A percentile compares a stretch with the other conserved stretches of the same genome.
Evolutionary conservation across 371 early-diverging fungal species (phyloP).

Genomic region (Massospora cicadina): DNA sequence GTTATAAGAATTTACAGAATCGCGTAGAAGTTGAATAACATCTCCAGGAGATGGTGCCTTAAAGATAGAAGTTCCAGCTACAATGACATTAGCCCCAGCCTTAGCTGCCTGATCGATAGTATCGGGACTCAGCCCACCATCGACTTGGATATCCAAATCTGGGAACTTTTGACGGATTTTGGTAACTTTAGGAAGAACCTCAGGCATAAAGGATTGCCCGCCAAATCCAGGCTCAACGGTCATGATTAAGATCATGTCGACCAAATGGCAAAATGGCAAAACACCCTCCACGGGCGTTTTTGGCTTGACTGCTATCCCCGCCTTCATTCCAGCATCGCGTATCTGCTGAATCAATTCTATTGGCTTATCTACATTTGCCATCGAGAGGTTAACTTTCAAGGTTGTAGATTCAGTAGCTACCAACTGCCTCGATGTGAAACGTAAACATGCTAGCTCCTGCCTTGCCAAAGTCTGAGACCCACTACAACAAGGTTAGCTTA

Average conservation of each 20-base stretch:
- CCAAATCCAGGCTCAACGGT: slow-evolving; percentile 98
- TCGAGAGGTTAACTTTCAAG: slow-evolving; percentile 6
- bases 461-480: slow-evolving; percentile 86
- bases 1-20: slow-evolving; percentile 27
- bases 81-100: slow-evolving; percentile 96
- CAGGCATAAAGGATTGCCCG: slow-evolving; percentile 81
- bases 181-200: slow-evolving; percentile 70
- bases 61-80: slow-evolving; percentile 95
- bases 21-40: slow-evolving; percentile 50
- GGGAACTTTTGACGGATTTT: slow-evolving; percentile 59
- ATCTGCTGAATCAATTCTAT: slow-evolving; percentile 54
- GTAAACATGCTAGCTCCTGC: slow-evolving; percentile 84
- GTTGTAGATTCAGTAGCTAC: slow-evolving; percentile 15
- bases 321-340: slow-evolving; percentile 73
- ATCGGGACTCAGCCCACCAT: slow-evolving; percentile 83
- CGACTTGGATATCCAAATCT: slow-evolving; percentile 89
- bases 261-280: slow-evolving; percentile 37
- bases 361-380: slow-evolving; percentile 30
- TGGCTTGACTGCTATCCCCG: slow-evolving; percentile 90
- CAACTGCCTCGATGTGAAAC: slow-evolving; percentile 87
- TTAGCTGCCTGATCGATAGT: slow-evolving; percentile 73
- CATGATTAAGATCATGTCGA: slow-evolving; percentile 93
- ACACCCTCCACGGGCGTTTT: slow-evolving; percentile 66
- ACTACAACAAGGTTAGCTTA: no score
- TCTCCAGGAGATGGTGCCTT: slow-evolving; percentile 51